Conservation (phyloP, 1,284 basidiomycete species). For the Psilocybe mexicana region DNA sequence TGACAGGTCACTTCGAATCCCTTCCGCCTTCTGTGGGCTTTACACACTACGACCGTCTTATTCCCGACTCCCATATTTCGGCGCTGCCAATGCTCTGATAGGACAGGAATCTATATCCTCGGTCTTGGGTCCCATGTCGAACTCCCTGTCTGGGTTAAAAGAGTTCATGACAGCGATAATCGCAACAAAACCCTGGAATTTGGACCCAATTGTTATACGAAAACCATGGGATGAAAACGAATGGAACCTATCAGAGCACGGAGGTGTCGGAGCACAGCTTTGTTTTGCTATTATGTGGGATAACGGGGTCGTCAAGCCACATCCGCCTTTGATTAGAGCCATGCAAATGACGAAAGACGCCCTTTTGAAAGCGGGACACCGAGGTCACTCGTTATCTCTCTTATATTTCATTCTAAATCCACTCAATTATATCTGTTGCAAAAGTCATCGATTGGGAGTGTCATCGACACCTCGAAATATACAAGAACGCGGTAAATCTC, state of each 20-base stretch:
- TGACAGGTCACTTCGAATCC: constrained; percentile 65
- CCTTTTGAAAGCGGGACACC: constrained; percentile 53
- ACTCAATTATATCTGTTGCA: background rate
- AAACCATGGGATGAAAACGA: constrained; percentile 67
- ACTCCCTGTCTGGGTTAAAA: constrained; percentile 61
- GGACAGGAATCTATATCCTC: constrained; percentile 75
- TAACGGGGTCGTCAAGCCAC: constrained; percentile 43
- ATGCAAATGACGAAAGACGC: constrained; percentile 57
- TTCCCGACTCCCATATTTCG: constrained; percentile 70
- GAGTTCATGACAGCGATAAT: constrained; percentile 68
- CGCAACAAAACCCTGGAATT: constrained; percentile 61
- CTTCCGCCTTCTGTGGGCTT: constrained; percentile 63
- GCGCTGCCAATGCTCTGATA: constrained; percentile 59
- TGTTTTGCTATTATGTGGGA: constrained; percentile 67
- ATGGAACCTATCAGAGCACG: constrained; percentile 58
- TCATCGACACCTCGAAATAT: constrained; percentile 50
- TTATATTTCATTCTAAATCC: background rate
- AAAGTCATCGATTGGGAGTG: constrained; percentile 54
- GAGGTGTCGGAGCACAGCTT: constrained; percentile 44
- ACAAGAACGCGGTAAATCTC: constrained; percentile 44
- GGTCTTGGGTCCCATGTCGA: constrained; percentile 74
- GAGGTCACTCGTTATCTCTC: constrained; percentile 19
- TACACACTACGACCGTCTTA: constrained; percentile 75
- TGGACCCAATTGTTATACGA: constrained; percentile 54
- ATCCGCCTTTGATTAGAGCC: constrained; percentile 50